phyloP scores from a whole-genome alignment of 2,329 filamentous ascomycete species.

The Alternaria solani region DNA sequence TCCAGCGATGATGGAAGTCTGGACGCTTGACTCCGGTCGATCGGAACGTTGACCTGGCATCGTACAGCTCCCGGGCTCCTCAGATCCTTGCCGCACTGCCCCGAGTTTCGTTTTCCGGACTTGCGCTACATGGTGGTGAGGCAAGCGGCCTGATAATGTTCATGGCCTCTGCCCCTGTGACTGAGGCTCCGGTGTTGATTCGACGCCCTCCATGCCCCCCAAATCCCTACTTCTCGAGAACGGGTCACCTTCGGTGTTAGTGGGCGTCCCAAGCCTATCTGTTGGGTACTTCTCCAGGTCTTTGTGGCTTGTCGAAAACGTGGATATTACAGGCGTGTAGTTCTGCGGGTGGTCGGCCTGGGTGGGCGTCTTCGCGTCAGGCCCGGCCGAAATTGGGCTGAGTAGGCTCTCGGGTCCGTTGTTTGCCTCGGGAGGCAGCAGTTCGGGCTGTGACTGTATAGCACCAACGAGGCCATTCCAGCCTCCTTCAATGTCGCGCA shows the following conservation, averaged over 20 bases:
- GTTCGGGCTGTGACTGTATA: slow-evolving; percentile 23
- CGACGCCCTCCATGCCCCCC: slow-evolving; percentile 40
- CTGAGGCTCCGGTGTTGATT: slow-evolving; percentile 26
- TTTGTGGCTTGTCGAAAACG: slow-evolving; percentile 61
- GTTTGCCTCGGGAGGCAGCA: slow-evolving; percentile 25
- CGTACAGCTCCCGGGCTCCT: not conserved
- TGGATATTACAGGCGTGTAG: slow-evolving; percentile 59
- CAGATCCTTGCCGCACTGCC: not conserved
- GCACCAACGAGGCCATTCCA: slow-evolving; percentile 59
- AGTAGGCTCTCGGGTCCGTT: slow-evolving; percentile 40
- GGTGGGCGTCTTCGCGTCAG: slow-evolving; percentile 53
- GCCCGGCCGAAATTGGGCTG: slow-evolving; percentile 42
- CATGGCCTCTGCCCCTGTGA: slow-evolving; percentile 23
- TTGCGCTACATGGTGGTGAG: not conserved
- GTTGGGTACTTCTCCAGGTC: slow-evolving; percentile 59
- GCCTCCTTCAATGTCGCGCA: slow-evolving; percentile 92
- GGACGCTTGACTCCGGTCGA: not conserved
- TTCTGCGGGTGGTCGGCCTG: slow-evolving; percentile 46
- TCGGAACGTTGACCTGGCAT: not conserved
- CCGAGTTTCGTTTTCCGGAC: not conserved
- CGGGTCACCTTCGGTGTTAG: slow-evolving; percentile 34
- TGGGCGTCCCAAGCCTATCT: slow-evolving; percentile 52
- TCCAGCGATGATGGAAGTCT: not conserved
- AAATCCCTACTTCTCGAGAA: slow-evolving; percentile 31
- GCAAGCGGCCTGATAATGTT: not conserved